Evolutionary conservation across 331 rosid genomes (phyloP), one percentile per base, ranked within the genome.

Genomic region (Stylosanthes scabra): DNA sequence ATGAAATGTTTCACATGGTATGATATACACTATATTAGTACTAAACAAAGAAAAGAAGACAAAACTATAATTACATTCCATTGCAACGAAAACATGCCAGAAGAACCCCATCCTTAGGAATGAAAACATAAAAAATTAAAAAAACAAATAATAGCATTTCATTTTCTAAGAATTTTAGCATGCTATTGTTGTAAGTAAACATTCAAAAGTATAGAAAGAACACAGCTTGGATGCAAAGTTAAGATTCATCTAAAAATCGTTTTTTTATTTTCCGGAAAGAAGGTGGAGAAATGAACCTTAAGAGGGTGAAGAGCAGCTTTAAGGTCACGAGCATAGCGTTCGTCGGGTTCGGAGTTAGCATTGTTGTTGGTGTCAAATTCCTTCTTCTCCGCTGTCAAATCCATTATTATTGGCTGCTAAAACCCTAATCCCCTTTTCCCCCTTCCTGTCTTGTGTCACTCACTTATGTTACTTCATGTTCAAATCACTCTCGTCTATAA

Each of bases 291-390:
- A 47, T 16, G 66, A 59, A 88, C 97, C 95, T 80, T 91, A 2
- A 91, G 88, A 7, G 97, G 97, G 72, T 87, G 95, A 75, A 91
- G 90, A 13, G 92, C 95, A 73, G 88, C 91, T 86, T 84, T 84
- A 85, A 86, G 89, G 59, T 88, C 96, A 63, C 88, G 91, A 47
- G 88, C 80, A 54, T 77, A 86, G 49, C 96, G 88, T 66, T 90
- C 93, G 45, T 82, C 88, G 41, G 82, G 72, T 74, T 85, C 96
- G 27, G 51, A 34, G 62, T 79, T 71, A 29, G 59, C 67, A 63
- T 68, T 81, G 69, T 9, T 46, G 64, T 55, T 77, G 83, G n/a
- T 76, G 46, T 81, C 88, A 1, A 74, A 63, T 59, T 77, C 84
- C 71, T 81, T 85, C 87, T 80, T 90, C 78, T 70, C 87, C 44